Evolutionary conservation across 108 stramenopile genomes (phyloP), one percentile per base, ranked within the genome.

Genomic region (Cyclotella choctawhatcheeana): DNA sequence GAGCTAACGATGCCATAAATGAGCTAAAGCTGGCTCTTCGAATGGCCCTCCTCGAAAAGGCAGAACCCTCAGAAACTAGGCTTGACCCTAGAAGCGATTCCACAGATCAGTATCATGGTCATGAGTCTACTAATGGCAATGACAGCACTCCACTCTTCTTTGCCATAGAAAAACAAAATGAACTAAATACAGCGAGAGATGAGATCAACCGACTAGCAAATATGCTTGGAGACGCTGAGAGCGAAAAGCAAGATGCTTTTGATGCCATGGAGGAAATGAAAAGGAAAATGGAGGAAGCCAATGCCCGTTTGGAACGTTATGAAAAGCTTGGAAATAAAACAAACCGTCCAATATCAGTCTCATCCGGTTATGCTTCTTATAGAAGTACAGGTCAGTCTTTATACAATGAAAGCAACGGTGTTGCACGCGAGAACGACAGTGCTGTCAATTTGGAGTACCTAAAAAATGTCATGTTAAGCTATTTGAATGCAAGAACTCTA

Each of bases 141-240:
- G 83, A 88, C 25, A 63, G 66, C 44, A 91, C 84, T 58, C 91
- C 91, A 12, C 83, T 95, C 14, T 95, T 90, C 64, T 95, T 87
- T 73, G 93, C 93, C 16, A 89, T 95, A 64, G 93, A 95, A 55
- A 95, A 95, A 64, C 93, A 95, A 71, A 89, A 88, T 56, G 93
- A 95, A 67, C 75, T 95, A 10, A 89, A 91, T 34, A 86, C 86
- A 24, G 93, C 93, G 13, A 72, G 88, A 20, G 85, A 92, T 55
- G 93, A 95, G 72, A 95, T 95, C 71, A 80, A 82, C 54, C 86
- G 93, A 12, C 63, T 95, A 29, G 93, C 93, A 5, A 85, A 76
- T 69, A 51, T 95, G 54, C 62, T 91, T 51, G 89, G 89, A 12
- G 89, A 95, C 61, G 85, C 86, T 10, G 85, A 95, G 73, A 68